phyloP scores from a whole-genome alignment of 208 protist genomes.

The Acanthamoeba quina region DNA sequence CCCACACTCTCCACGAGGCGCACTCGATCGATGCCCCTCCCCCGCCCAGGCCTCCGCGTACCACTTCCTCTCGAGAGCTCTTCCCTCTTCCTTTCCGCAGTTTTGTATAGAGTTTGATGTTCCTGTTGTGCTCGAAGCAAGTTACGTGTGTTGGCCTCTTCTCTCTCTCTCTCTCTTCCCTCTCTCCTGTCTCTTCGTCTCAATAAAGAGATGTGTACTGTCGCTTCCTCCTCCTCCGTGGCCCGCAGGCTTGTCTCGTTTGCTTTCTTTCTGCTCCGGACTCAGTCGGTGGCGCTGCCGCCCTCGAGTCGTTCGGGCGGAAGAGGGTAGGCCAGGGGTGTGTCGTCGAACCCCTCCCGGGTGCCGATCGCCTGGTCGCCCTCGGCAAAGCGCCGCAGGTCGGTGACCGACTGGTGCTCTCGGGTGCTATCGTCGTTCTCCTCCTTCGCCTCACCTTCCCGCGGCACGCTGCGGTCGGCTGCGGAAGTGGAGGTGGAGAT shows the following conservation, averaged over 20 bases:
- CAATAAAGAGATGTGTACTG: not conserved
- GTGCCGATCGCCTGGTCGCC: slow-evolving; percentile 11
- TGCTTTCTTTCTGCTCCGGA: not conserved
- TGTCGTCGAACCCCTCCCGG: slow-evolving; percentile 34
- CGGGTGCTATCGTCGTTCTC: not conserved
- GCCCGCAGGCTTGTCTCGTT: slow-evolving; percentile 2
- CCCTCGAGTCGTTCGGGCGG: slow-evolving; percentile 27
- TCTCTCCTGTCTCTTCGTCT: not conserved
- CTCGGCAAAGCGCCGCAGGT: slow-evolving; percentile 46
- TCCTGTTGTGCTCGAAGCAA: too few species aligned
- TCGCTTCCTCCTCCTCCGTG: not conserved
- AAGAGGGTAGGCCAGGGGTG: slow-evolving; percentile 3
- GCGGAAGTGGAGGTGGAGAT: not conserved
- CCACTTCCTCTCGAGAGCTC: too few species aligned
- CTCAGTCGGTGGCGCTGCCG: slow-evolving; percentile 21
- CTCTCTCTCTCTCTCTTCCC: not conserved
- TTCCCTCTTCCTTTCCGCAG: too few species aligned
- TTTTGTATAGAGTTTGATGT: too few species aligned
- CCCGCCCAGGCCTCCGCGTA: too few species aligned
- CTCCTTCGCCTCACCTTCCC: not conserved
- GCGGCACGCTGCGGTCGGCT: not conserved
- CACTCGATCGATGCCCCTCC: not conserved
- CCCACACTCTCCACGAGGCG: not conserved
- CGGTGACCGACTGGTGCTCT: not conserved
- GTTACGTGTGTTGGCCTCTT: not conserved